Conservation (phyloP, 371 early-diverging fungal genomes). For the Mortierella sp. region DNA sequence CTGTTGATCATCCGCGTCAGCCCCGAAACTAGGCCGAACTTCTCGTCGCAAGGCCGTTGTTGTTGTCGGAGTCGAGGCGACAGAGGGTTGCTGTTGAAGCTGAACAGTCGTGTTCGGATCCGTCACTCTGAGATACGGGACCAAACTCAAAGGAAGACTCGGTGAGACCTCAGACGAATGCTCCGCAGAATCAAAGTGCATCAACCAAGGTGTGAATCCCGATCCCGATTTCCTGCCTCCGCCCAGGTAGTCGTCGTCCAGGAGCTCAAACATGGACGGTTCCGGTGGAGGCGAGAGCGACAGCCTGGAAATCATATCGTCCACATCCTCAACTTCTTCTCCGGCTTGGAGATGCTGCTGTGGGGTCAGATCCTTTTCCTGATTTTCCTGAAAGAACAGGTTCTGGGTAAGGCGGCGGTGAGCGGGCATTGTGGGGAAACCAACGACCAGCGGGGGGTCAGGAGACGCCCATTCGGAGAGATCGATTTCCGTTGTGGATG, state of each 20-base stretch:
- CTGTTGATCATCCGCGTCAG: neutral
- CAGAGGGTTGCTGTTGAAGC: neutral
- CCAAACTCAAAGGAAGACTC: neutral
- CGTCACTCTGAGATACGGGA: constrained; percentile 9
- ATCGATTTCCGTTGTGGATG: neutral
- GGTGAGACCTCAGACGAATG: neutral
- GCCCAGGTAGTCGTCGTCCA: neutral
- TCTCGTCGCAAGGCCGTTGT: neutral
- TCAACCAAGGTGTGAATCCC: constrained; percentile 13
- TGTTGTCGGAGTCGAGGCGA: neutral
- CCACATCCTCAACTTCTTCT: neutral
- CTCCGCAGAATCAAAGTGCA: constrained; percentile 22
- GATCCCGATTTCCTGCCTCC: neutral
- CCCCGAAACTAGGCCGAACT: neutral
- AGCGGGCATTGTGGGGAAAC: neutral
- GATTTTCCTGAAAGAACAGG: neutral
- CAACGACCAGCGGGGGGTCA: neutral
- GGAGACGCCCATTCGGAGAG: neutral
- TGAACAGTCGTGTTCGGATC: neutral
- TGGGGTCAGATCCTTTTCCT: neutral
- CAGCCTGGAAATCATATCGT: constrained; percentile 15
- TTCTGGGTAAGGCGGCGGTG: neutral
- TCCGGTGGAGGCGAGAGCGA: constrained; percentile 36
- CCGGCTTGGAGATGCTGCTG: too few species aligned
- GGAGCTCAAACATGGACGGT: constrained; percentile 23